These are phyloP conservation scores for Zymoseptoria brevis DNA, from an alignment of 2,329 filamentous ascomycete genomes.

Conservation along the genomic window DNA sequence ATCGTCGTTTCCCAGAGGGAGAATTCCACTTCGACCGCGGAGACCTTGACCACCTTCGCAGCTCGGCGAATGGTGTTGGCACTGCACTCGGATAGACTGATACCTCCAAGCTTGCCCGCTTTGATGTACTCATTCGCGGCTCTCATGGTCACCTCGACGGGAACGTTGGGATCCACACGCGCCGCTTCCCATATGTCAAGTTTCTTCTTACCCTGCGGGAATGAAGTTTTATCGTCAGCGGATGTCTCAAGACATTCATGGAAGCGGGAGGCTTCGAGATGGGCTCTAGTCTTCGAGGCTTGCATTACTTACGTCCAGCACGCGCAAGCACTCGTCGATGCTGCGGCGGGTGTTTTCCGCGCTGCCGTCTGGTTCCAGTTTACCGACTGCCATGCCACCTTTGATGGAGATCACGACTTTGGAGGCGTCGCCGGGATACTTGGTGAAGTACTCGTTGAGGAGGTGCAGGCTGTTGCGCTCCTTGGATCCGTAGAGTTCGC, in stretches of 20 bases:
- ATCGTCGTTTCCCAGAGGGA: slow-evolving; percentile 51
- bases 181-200: slow-evolving; percentile 44
- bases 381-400: slow-evolving; percentile 34
- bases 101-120: slow-evolving; percentile 39
- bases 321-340: slow-evolving; percentile 39
- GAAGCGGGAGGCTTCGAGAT: too few relatives aligned
- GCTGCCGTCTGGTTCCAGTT: slow-evolving; percentile 33
- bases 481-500: slow-evolving; percentile 41
- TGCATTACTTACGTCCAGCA: slow-evolving; percentile 27
- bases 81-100: slow-evolving; percentile 40
- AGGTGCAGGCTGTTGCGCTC: slow-evolving; percentile 42
- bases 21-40: slow-evolving; percentile 54
- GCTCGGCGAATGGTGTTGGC: slow-evolving; percentile 41
- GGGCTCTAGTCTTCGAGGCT: too few relatives aligned
- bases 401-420: slow-evolving; percentile 48
- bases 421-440: slow-evolving; percentile 43
- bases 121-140: slow-evolving; percentile 33
- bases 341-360: slow-evolving; percentile 35
- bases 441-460: slow-evolving; percentile 44
- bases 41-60: slow-evolving; percentile 47
- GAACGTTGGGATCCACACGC: slow-evolving; percentile 36
- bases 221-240: too few relatives aligned
- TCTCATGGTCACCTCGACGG: slow-evolving; percentile 39
- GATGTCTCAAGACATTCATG: too few relatives aligned
- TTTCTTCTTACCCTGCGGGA: slow-evolving; percentile 35